Conservation (phyloP, 495 filamentous ascomycete genomes). For the Xylaria nigripes region DNA sequence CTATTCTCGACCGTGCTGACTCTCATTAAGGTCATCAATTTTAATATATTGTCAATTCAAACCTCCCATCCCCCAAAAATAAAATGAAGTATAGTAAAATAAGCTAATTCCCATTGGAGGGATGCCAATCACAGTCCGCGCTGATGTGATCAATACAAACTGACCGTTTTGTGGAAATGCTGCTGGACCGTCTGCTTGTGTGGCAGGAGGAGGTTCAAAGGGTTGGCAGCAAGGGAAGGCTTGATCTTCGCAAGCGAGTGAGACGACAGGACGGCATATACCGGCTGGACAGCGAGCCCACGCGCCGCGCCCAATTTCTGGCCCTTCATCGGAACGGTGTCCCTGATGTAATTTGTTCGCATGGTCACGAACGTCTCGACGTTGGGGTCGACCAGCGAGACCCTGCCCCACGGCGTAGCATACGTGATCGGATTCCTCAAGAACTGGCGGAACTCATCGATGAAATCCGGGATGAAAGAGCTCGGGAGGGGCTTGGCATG, state of each 20-base stretch:
- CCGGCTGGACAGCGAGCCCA: background rate
- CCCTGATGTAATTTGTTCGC: background rate
- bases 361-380: background rate
- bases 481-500: conserved; percentile 7
- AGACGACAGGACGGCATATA: background rate
- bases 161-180: too few species aligned
- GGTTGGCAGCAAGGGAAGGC: background rate
- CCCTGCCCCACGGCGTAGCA: conserved; percentile 21
- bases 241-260: conserved; percentile 12
- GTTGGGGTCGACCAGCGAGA: conserved; percentile 15
- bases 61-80: too few species aligned
- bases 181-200: too few species aligned
- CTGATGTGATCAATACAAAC: too few species aligned
- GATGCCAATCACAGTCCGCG: too few species aligned
- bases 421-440: conserved; percentile 33
- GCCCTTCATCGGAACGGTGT: conserved; percentile 10
- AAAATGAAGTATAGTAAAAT: too few species aligned
- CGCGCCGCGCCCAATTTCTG: background rate
- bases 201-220: conserved; percentile 8
- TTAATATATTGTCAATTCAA: too few species aligned
- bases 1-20: background rate
- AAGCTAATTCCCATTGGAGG: too few species aligned
- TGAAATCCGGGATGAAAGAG: conserved; percentile 33
- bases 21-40: background rate
- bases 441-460: conserved; percentile 45